Base-by-base conservation (phyloP, 1,284 basidiomycete species). In the Papiliotrema terrestris region DNA sequence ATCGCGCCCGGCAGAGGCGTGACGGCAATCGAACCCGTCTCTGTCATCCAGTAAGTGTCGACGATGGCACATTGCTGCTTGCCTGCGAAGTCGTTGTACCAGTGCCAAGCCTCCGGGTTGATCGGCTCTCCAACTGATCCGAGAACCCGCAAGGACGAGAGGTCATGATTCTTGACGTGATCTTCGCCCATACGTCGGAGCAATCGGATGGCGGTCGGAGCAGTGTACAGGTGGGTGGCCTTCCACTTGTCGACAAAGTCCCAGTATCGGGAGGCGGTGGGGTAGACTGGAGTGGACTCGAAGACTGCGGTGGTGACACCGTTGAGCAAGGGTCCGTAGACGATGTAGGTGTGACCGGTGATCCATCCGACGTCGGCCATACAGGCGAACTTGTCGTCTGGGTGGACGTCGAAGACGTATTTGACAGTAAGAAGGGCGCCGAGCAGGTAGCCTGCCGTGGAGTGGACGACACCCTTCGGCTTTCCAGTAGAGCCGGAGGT, bases 341-440 rank as follows among this genome's bases (percentile, higher is more conserved):
- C 84, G 74, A 98, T 98, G 81, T 98, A 89, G 77, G 91, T 91
- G 80, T 98, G 95, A 38, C 95, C 95, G 3, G 95, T 98, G 78
- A 98, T 97, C 95, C 95, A 98, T 68, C 95, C 95, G 55, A 98
- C 84, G 73, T 98, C 95, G 60, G 95, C 95, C 94, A 98, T 95
- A 81, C 96, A 98, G 5, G 89, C 95, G 74, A 95, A 98, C 64
- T 82, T 85, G 79, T 94, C 88, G 53, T 88, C 89, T 15, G 87
- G 84, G 77, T 98, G 96, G 29, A 97, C 85, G 74, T 98, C 96
- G 69, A 98, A 98, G 60, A 97, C 90, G 77, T 91, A 89, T 79
- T 97, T 97, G 76, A 94, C 85, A n/a, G 91, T 92, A 54, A 96
- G 74, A 1, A 89, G 86, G 1, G 90, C 91, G 63, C 91, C 85